Evolutionary conservation across 2,329 filamentous ascomycete genomes (phyloP), one percentile per base, ranked within the genome.

Genomic region (Harringtonia lauricola): DNA sequence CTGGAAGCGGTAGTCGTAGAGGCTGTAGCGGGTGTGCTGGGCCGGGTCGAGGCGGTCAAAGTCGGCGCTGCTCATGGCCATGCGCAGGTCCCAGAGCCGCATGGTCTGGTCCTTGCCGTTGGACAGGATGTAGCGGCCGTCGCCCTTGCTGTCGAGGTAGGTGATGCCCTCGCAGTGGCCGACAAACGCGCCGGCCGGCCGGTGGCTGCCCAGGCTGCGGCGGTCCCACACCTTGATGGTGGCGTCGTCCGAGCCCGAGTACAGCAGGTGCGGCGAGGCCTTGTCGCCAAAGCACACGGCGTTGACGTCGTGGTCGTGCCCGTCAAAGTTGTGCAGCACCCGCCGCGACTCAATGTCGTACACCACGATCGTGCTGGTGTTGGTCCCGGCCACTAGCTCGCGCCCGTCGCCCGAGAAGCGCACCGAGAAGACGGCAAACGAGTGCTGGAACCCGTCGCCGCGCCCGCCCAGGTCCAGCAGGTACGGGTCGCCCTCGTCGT

Each of bases 31-130:
- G 1, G 73, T 76, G 54, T 75, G 69, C 34, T 67, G 62, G n/a
- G 67, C 64, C 5, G 74, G 70, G 48, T 79, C 68, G 42, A 79
- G 64, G 28, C 68, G 62, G 37, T 71, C 67, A 47, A 78, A 84
- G 42, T 71, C 67, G 29, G 80, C 72, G 1, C 83, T 82, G 6
- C 79, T 79, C 70, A 92, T 85, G 72, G 88, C 90, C 71, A 86
- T 94, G 41, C 90, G 74, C 44, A 95, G 60, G 60, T 98, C 92
- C 92, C 92, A 98, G 0, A 98, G 72, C 64, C 96, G 96, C 78
- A 94, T 94, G 35, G 82, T 90, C 61, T 96, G 92, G 57, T 98
- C 92, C 59, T 96, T 98, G 49, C 80, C 86, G 55, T 98, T 98
- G 52, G 83, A 89, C 22, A 98, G 75, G 9, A 96, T 83, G 59